Base-by-base conservation (phyloP, 208 protist genomes). In the Paratrypanosoma confusum region DNA sequence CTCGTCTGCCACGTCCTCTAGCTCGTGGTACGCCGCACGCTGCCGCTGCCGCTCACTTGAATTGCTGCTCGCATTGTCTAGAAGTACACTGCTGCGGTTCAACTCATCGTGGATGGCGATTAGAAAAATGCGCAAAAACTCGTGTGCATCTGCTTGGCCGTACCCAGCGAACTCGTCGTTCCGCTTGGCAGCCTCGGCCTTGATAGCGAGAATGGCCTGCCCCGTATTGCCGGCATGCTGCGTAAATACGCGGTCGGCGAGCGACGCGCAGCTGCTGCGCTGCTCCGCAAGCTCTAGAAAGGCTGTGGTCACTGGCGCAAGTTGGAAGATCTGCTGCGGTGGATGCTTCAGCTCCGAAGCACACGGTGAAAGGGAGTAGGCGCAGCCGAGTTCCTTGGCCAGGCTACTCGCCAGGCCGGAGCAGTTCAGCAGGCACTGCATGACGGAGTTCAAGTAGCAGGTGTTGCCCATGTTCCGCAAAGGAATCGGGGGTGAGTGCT, bases 381-480 rank as follows among this genome's bases (percentile, higher is more conserved):
- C n/a, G n/a, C n/a, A n/a, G n/a, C 60, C 29, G 13, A 58, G 36
- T 26, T 68, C 54, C 14, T 39, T 32, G 17, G 52, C 52, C 14
- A 90, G 46, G n/a, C 38, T 17, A 2, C 16, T 26, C 5, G 80
- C 23, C 4, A 90, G 50, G n/a, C 48, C 31, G 2, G 76, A 77
- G 0, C 65, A 71, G 27, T 71, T 59, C 28, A 86, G 56, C 8
- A 97, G 52, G 49, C 91, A 96, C 69, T 98, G 96, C 45, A 98
- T 34, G 0, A 75, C 57, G 2, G 87, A 81, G 72, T 97, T 98
- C 57, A 98, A 79, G 63, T 97, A 98, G 58, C 96, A 98, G 17
- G 95, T 98, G 38, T 94, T 94, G 13, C 93, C 91, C 32, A 96
- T 75, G 55, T 95, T 96, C 18, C 52, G 60, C 20, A 96, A 38